Percentiles rank a stretch among this genome's conserved stretches.
phyloP scores from a whole-genome alignment of 2,329 filamentous ascomycete genomes.

The Dendrostoma leiphaemia region DNA sequence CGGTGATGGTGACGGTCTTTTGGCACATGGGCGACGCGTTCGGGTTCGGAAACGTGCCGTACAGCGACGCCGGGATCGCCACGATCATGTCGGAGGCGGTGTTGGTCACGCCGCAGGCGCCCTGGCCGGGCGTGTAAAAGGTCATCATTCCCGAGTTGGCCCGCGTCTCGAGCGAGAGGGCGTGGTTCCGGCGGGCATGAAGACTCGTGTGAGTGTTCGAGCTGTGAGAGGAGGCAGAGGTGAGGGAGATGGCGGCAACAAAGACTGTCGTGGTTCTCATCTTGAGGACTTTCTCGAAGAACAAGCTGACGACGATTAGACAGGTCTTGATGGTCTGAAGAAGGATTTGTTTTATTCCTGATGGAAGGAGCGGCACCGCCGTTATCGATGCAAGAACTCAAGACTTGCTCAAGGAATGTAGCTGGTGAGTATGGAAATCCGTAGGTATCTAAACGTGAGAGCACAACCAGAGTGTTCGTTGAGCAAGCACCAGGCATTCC shows the following conservation, averaged over 20 bases:
- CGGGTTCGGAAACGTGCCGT: constrained; percentile 10
- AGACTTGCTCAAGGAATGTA: too few relatives aligned
- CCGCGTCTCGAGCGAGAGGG: background rate
- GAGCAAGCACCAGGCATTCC: too few relatives aligned
- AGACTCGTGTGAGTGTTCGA: background rate
- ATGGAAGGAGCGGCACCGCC: too few relatives aligned
- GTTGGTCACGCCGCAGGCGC: constrained; percentile 10
- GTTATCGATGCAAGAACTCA: too few relatives aligned
- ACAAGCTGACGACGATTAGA: too few relatives aligned
- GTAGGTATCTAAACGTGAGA: too few relatives aligned
- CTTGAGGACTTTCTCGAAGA: background rate
- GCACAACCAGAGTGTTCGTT: too few relatives aligned
- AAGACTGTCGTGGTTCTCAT: background rate
- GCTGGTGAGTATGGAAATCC: too few relatives aligned
- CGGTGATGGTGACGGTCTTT: constrained; percentile 4
- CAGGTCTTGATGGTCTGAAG: background rate
- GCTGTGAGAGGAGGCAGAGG: too few relatives aligned
- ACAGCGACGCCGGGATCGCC: constrained; percentile 3
- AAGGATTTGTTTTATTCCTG: background rate
- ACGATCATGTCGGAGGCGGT: constrained; percentile 6
- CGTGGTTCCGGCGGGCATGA: background rate
- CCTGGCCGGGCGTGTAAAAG: constrained; percentile 7
- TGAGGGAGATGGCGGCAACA: background rate
- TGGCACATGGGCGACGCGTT: constrained; percentile 12
- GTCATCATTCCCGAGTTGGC: constrained; percentile 11